phyloP scores from a whole-genome alignment of 2,329 filamentous ascomycete genomes.

The Calonectria multiphialidica region DNA sequence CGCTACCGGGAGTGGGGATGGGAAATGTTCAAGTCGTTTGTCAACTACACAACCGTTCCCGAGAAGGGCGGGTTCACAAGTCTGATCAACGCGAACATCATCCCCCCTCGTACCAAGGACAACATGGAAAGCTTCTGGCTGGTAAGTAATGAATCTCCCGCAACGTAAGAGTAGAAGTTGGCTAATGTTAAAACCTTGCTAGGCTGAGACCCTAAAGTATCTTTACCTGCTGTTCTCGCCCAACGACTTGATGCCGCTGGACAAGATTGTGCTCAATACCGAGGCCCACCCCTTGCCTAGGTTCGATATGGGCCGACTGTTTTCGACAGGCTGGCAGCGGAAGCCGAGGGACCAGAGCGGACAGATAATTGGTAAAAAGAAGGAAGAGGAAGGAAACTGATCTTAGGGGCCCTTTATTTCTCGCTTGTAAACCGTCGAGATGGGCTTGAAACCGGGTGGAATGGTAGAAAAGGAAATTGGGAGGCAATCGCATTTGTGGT shows the following conservation, averaged over 20 bases:
- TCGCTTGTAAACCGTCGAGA: not conserved
- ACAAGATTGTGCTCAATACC: conserved; percentile 93
- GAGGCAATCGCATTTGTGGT: not conserved
- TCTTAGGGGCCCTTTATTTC: not conserved
- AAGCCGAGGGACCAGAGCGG: conserved; percentile 68
- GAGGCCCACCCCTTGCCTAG: conserved; percentile 92
- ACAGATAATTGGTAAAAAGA: conserved; percentile 48
- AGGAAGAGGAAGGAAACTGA: conserved; percentile 18
- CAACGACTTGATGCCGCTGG: conserved; percentile 83
- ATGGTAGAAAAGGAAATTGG: not conserved
- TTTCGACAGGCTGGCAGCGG: conserved; percentile 85
- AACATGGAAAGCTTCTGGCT: conserved; percentile 99
- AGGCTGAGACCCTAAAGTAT: conserved; percentile 98
- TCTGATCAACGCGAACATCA: conserved; percentile 77
- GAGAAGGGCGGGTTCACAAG: conserved; percentile 87
- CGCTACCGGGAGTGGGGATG: conserved; percentile 97
- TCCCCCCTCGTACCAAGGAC: conserved; percentile 79
- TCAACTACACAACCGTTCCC: conserved; percentile 84
- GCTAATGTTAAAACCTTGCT: conserved; percentile 55
- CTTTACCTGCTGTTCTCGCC: conserved; percentile 95
- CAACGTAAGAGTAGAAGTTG: not conserved
- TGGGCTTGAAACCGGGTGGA: not conserved
- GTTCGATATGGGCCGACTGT: conserved; percentile 83
- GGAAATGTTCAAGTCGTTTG: conserved; percentile 96
- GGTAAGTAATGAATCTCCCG: conserved; percentile 61